Conservation (phyloP, 768 basidiomycete species). For the Mycena epipterygia region DNA sequence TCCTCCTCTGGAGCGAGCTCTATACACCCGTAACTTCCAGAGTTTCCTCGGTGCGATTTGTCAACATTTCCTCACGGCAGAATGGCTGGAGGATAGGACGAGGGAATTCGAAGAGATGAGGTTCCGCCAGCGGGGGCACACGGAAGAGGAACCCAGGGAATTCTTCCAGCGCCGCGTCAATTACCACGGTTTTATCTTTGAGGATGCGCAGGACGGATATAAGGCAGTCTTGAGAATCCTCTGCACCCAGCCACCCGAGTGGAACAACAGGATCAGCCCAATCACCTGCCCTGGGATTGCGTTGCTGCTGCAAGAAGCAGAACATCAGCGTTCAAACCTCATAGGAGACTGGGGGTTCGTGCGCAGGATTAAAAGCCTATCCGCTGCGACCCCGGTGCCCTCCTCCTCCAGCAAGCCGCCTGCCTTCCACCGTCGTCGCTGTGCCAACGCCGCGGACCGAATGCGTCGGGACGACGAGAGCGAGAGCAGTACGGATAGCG, state of each 20-base stretch:
- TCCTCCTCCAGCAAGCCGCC: no score
- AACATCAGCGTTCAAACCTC: no score
- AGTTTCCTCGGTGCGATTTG: neutral
- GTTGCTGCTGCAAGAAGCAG: neutral
- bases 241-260: neutral
- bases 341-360: no score
- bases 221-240: neutral
- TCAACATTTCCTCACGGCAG: neutral
- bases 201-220: neutral
- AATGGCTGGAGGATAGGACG: neutral
- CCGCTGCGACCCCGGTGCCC: no score
- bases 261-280: neutral
- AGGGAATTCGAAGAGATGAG: neutral
- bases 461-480: neutral
- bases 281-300: neutral
- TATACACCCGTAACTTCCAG: neutral
- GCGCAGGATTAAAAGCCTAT: no score
- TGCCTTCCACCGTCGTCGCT: no score
- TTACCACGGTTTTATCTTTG: neutral
- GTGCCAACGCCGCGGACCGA: neutral
- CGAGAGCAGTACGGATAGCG: no score
- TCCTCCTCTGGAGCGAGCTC: neutral
- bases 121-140: conserved; percentile 7
- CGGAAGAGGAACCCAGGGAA: neutral
- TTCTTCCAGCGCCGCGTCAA: conserved; percentile 12